Conservation (phyloP, 2,329 filamentous ascomycete genomes). For the Epichloe bromicola region DNA sequence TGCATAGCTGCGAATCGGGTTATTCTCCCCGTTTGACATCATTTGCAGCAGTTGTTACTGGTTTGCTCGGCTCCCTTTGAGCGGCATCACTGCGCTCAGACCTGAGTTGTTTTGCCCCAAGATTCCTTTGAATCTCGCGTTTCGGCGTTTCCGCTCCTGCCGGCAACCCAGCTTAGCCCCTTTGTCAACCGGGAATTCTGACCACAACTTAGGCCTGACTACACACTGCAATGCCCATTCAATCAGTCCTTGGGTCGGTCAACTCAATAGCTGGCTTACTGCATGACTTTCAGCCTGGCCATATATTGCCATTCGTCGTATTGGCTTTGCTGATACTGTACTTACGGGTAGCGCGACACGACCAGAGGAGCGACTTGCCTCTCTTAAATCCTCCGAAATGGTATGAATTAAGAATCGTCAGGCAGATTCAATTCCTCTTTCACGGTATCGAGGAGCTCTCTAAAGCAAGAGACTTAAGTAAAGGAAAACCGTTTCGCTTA, state of each 20-base stretch:
- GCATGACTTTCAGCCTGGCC: slow-evolving; percentile 7
- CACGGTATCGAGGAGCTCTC: slow-evolving; percentile 5
- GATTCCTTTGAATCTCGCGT: too few relatives aligned
- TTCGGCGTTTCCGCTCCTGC: too few relatives aligned
- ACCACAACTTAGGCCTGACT: too few relatives aligned
- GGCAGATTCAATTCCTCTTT: slow-evolving; percentile 3
- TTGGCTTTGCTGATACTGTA: slow-evolving; percentile 26
- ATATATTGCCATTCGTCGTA: slow-evolving; percentile 36
- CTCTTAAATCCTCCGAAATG: slow-evolving; percentile 5
- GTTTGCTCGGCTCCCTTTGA: too few relatives aligned
- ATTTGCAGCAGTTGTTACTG: too few relatives aligned
- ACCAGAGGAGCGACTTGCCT: neutral
- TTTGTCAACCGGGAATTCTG: too few relatives aligned
- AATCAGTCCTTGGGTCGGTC: neutral
- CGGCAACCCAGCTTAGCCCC: too few relatives aligned
- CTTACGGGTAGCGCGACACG: neutral
- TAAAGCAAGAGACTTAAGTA: slow-evolving; percentile 1
- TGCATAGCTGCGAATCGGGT: too few relatives aligned
- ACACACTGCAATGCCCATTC: slow-evolving; percentile 1
- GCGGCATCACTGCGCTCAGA: too few relatives aligned
- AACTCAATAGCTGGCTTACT: neutral
- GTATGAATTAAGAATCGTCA: slow-evolving; percentile 6
- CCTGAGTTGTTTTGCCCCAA: too few relatives aligned
- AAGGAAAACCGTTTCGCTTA: slow-evolving; percentile 4
- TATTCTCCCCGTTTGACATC: too few relatives aligned